phyloP scores from a whole-genome alignment of 176 grass and related monocot genomes.

The Saccharum officinarum region DNA sequence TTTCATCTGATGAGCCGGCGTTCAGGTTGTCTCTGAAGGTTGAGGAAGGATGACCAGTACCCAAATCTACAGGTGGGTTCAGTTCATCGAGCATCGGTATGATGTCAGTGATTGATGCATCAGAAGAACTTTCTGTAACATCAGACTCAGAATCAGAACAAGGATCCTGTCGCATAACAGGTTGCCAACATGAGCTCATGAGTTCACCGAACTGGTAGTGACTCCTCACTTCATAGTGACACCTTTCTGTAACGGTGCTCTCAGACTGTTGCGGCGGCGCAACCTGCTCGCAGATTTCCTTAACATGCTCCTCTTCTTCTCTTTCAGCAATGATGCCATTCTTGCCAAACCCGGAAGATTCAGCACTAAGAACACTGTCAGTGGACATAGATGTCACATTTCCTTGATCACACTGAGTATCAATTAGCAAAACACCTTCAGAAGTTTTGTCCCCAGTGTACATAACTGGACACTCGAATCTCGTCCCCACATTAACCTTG shows the following conservation, averaged over 20 bases:
- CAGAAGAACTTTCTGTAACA: conserved; percentile 52
- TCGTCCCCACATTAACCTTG: no score
- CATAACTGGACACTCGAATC: no score
- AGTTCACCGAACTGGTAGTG: conserved; percentile 52
- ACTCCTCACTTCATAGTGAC: neutral
- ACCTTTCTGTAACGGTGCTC: neutral
- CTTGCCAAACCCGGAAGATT: neutral
- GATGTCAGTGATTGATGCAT: conserved; percentile 71
- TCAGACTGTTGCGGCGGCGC: neutral
- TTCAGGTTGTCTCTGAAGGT: conserved; percentile 18
- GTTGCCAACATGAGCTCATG: conserved; percentile 61
- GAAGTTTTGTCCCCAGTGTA: neutral
- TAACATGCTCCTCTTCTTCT: conserved; percentile 11
- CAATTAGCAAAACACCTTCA: neutral
- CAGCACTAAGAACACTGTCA: neutral
- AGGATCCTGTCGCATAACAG: conserved; percentile 37
- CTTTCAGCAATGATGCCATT: conserved; percentile 16
- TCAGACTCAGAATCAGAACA: conserved; percentile 53
- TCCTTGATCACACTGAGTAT: neutral
- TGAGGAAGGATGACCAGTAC: conserved; percentile 22
- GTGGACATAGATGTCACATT: neutral
- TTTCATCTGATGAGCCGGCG: conserved; percentile 25
- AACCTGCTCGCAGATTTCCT: conserved; percentile 21
- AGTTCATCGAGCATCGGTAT: conserved; percentile 73
- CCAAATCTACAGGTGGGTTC: conserved; percentile 35